Base-by-base conservation (phyloP, 2,329 filamentous ascomycete genomes). In the Paracoccidioides brasiliensis region DNA sequence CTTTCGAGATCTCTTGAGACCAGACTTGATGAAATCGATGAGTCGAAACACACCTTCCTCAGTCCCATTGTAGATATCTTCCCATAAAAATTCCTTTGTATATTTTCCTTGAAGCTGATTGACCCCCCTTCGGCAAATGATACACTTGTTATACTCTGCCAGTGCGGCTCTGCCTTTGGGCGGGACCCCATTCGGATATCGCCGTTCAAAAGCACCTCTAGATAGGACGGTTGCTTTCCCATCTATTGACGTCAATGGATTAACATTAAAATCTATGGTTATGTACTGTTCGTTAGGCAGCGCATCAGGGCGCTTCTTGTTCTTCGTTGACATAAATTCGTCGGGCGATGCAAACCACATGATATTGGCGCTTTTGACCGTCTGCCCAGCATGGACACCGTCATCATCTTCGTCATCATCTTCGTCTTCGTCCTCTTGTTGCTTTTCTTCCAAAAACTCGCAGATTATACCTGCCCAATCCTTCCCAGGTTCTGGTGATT, bases 341-440 rank as follows among this genome's bases (percentile, higher is more conserved):
- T 95, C 87, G 0, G 88, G 89, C 0, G 88, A 90, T 28, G 72
- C 72, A 67, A 98, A 96, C 93, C 93, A 98, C 79, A 96, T 85
- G 66, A 98, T 93, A 59, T 85, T 86, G 55, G 87, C 91, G 32
- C 84, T 83, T 76, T 89, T 96, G 60, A 72, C 54, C 33, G 65
- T 46, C 63, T 15, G 62, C 65, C 37, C 22, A 22, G 22, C 22
- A 2, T 22, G 22, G 22, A 22, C 22, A 22, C 22, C 38, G 1
- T 73, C 69, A 45, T 86, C 80, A 3, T 82, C 84, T 10, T 86
- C 83, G 30, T 84, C 80, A 3, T 83, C 84, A 12, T 86, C 83
- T 22, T 87, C 80, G 3, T 83, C 84, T 10, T 86, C 83, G 22
- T 87, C 79, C 48, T 86, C 83, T 37, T 84, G 81, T 48, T 87